A percentile compares a stretch with the other conserved stretches of the same genome.
These are phyloP conservation scores for Meripilus lineatus DNA, from an alignment of 1,284 basidiomycete species.

Conservation along the genomic window DNA sequence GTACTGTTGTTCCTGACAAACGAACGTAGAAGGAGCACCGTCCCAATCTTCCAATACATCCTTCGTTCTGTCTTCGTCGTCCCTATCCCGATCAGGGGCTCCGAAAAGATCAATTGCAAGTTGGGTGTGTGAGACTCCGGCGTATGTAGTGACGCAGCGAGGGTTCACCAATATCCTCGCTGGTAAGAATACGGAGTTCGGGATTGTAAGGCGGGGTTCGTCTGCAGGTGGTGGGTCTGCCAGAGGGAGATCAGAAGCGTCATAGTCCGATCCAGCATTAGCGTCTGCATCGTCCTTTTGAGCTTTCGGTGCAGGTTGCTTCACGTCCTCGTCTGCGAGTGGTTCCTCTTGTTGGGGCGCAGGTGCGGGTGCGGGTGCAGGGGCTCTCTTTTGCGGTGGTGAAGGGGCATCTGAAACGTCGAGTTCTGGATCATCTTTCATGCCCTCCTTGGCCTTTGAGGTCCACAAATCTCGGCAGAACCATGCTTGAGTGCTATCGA, in stretches of 20 bases:
- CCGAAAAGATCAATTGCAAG: conserved; percentile 90
- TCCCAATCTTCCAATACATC: conserved; percentile 92
- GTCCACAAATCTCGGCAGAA: conserved; percentile 95
- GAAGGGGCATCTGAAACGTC: conserved; percentile 8
- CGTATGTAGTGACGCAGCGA: conserved; percentile 93
- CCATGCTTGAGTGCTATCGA: conserved; percentile 93
- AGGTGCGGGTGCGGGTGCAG: conserved; percentile 16
- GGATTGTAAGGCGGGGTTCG: conserved; percentile 52
- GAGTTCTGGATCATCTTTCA: conserved; percentile 36
- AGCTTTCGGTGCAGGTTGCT: background rate
- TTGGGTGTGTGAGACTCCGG: conserved; percentile 90
- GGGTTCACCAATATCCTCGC: conserved; percentile 92
- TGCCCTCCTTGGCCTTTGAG: conserved; percentile 71
- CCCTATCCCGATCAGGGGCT: conserved; percentile 53
- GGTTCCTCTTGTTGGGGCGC: conserved; percentile 2
- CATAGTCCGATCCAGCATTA: conserved; percentile 84
- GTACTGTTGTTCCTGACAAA: conserved; percentile 91
- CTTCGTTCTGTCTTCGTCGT: conserved; percentile 47
- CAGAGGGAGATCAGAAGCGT: conserved; percentile 57
- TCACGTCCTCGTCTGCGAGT: conserved; percentile 3
- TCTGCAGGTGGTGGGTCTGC: conserved; percentile 32
- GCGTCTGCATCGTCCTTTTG: conserved; percentile 56
- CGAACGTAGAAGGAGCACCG: conserved; percentile 90
- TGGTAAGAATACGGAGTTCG: conserved; percentile 84
- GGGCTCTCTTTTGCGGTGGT: background rate